Percentiles rank a stretch among this genome's conserved stretches.
Evolutionary conservation across 2,329 filamentous ascomycete genomes (phyloP).

Genomic region (Cladosporium sp.): DNA sequence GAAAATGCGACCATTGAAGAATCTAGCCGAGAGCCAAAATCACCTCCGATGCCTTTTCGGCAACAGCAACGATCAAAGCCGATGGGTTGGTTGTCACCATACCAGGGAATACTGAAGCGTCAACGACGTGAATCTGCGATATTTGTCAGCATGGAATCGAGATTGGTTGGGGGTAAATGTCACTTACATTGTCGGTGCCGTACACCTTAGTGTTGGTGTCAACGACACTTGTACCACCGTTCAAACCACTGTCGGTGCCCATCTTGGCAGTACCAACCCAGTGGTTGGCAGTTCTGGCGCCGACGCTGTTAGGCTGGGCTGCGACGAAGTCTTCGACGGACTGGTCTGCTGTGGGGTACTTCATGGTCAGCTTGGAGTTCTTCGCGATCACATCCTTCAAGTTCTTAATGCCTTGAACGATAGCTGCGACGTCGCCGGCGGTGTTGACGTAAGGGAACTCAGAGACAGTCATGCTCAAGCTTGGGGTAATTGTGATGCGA

Average conservation of each 20-base stretch:
- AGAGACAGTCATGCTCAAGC: slow-evolving; percentile 59
- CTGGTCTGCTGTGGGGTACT: slow-evolving; percentile 54
- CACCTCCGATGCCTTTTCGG: slow-evolving; percentile 61
- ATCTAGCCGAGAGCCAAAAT: slow-evolving; percentile 45
- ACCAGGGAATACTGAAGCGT: slow-evolving; percentile 69
- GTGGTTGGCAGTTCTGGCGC: slow-evolving; percentile 46
- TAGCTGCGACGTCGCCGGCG: slow-evolving; percentile 59
- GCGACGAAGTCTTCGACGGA: slow-evolving; percentile 58
- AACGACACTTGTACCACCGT: slow-evolving; percentile 46
- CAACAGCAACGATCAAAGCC: slow-evolving; percentile 63
- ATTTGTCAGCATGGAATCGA: background rate
- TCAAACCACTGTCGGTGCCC: slow-evolving; percentile 46
- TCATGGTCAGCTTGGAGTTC: slow-evolving; percentile 58
- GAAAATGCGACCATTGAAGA: background rate
- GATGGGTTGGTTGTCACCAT: slow-evolving; percentile 69
- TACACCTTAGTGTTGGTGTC: slow-evolving; percentile 53
- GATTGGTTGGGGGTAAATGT: background rate
- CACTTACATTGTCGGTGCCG: slow-evolving; percentile 59
- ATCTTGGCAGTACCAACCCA: slow-evolving; percentile 46
- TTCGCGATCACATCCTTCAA: slow-evolving; percentile 56
- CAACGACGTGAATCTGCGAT: slow-evolving; percentile 59
- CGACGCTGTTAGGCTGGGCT: slow-evolving; percentile 43
- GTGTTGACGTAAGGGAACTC: slow-evolving; percentile 60
- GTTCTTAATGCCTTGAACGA: slow-evolving; percentile 64
- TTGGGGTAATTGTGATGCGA: slow-evolving; percentile 59